Evolutionary conservation across 2,329 filamentous ascomycete genomes (phyloP).

Genomic region (Fusarium citri): DNA sequence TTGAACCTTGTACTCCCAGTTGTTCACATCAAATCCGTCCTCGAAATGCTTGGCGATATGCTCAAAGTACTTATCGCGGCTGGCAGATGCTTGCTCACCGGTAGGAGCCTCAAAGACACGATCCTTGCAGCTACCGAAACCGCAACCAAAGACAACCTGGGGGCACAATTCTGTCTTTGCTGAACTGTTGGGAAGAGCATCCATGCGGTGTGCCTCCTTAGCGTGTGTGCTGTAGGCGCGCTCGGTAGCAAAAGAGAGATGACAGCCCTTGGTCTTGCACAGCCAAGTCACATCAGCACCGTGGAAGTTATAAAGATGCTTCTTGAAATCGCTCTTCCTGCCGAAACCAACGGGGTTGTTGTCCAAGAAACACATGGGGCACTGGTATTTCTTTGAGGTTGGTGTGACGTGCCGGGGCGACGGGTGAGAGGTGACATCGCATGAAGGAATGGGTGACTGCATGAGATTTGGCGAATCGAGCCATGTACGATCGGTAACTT

Average conservation of each 20-base stretch:
- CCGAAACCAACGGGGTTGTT: constrained; percentile 60
- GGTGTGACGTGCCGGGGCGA: constrained; percentile 53
- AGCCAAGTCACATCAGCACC: constrained; percentile 57
- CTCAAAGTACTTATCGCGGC: constrained; percentile 59
- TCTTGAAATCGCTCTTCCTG: constrained; percentile 62
- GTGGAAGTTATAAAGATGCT: constrained; percentile 62
- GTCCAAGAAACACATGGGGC: constrained; percentile 60
- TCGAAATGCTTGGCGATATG: constrained; percentile 61
- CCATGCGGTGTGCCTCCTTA: constrained; percentile 57
- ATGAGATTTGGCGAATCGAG: constrained; percentile 55
- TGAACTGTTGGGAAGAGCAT: constrained; percentile 55
- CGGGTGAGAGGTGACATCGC: constrained; percentile 51
- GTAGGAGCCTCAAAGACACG: constrained; percentile 56
- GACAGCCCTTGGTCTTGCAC: constrained; percentile 56
- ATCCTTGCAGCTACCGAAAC: constrained; percentile 57
- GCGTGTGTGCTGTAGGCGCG: constrained; percentile 59
- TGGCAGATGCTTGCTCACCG: constrained; percentile 51
- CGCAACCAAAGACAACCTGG: constrained; percentile 59
- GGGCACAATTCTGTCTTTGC: constrained; percentile 57
- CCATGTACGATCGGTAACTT: constrained; percentile 53
- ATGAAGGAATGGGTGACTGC: constrained; percentile 50
- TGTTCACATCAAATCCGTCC: constrained; percentile 55
- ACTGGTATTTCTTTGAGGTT: constrained; percentile 58
- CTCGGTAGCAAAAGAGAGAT: constrained; percentile 59
- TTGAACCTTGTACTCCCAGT: constrained; percentile 59